These are phyloP conservation scores for Magnolia changhungtana DNA, from an alignment of 164 flowering plant genomes.

Conservation along the genomic window DNA sequence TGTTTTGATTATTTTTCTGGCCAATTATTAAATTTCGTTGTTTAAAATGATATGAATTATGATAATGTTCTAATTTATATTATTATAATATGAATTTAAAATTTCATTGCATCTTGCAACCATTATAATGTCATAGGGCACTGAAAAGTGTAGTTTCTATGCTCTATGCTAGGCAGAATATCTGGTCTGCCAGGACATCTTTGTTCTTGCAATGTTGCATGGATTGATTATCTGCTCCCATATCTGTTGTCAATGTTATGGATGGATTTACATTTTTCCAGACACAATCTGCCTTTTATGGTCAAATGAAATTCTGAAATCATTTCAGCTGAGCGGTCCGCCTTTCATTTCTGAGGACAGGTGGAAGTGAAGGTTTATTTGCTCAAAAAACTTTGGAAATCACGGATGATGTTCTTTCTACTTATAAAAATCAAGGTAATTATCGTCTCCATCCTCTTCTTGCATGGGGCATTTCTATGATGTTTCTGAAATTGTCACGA, in stretches of 20 bases:
- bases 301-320: background rate
- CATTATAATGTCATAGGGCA: too few species aligned
- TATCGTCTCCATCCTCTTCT: background rate
- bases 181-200: background rate
- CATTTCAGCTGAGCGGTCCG: background rate
- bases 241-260: background rate
- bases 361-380: conserved; percentile 96
- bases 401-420: conserved; percentile 69
- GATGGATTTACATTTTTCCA: background rate
- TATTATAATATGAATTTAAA: too few species aligned
- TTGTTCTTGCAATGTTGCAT: background rate
- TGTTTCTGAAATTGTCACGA: background rate
- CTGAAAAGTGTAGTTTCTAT: too few species aligned
- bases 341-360: conserved; percentile 35
- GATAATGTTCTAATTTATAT: too few species aligned
- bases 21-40: too few species aligned
- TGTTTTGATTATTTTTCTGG: too few species aligned
- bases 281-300: background rate
- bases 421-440: conserved; percentile 95
- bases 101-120: too few species aligned
- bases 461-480: background rate
- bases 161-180: too few species aligned
- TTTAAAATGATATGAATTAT: too few species aligned
- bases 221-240: background rate
- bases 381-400: conserved; percentile 89